Evolutionary conservation across 2,329 filamentous ascomycete species (phyloP), one percentile per base, ranked within the genome.

Genomic region (Escovopsis sp.): DNA sequence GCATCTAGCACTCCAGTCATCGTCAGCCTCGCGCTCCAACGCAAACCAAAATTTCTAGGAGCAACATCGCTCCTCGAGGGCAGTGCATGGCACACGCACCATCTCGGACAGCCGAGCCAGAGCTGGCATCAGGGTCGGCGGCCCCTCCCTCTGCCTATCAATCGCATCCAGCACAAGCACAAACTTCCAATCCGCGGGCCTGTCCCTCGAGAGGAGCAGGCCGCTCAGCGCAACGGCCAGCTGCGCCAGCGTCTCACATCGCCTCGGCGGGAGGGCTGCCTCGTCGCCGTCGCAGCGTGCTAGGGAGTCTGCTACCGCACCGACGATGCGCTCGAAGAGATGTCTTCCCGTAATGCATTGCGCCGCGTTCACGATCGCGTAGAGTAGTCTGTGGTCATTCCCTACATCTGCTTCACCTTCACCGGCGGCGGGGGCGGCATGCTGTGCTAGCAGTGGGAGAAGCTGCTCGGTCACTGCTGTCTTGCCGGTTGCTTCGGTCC

Each of bases 81-180:
- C 21, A 23, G 21, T 2, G 9, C 15, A 21, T 33, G 60, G n/a
- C n/a, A n/a, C n/a, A 41, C 76, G 47, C 60, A 90, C 83, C 41
- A 79, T 69, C 55, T 94, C 86, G 12, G 82, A 79, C 15, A 98
- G 56, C 41, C 87, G 71, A 16, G 81, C 83, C 41, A 98, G 60
- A 11, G 83, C 86, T 23, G 87, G 77, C 4, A 94, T 60, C 12
- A 96, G 59, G 1, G 84, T 93, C 3, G 75, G 68, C 5, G 81
- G 74, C 5, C 80, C 75, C 50, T 96, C 88, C 48, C 79, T 69
- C 54, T 94, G 82, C 42, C 69, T 72, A 54, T 96, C 88, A 38
- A 96, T 78, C 10, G 76, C 83, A 61, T 96, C 90, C 42, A 96
- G 69, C 10, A 94, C 82, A 39, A 96, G 57, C 8, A 88, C 76